A percentile compares a stretch with the other conserved stretches of the same genome.
Conservation (phyloP, 208 protist species). For the Leishmania major region DNA sequence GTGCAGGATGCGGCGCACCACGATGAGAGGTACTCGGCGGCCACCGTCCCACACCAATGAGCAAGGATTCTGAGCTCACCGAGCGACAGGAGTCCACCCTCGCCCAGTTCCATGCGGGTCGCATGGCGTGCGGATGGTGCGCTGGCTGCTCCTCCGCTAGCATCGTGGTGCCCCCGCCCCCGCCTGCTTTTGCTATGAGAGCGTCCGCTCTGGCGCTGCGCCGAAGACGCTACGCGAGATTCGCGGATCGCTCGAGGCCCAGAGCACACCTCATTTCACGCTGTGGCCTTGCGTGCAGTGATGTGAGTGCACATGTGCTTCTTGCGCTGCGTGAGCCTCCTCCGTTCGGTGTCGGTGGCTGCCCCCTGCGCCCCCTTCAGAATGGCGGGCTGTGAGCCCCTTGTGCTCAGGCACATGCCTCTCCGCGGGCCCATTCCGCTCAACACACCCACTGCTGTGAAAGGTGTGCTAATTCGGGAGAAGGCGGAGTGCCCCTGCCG, state of each 20-base stretch:
- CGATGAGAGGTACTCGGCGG: not conserved
- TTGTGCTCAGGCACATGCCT: too few species aligned
- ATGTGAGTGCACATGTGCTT: not conserved
- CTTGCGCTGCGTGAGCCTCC: too few species aligned
- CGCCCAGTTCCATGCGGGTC: too few species aligned
- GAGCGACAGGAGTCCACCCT: not conserved
- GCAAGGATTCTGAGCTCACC: not conserved
- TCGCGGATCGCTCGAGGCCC: not conserved
- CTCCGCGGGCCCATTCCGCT: too few species aligned
- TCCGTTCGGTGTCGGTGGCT: too few species aligned
- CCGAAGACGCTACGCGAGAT: not conserved
- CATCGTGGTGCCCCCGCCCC: not conserved
- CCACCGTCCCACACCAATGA: not conserved
- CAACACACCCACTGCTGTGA: too few species aligned
- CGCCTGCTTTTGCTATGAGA: not conserved
- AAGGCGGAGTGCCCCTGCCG: not conserved
- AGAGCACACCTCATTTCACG: not conserved
- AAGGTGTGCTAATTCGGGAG: too few species aligned
- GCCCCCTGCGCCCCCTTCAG: too few species aligned
- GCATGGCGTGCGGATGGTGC: not conserved
- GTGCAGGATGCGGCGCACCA: not conserved
- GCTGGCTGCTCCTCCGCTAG: not conserved
- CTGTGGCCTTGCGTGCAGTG: not conserved
- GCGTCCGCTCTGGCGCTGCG: not conserved
- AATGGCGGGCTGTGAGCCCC: too few species aligned